Evolutionary conservation across 768 basidiomycete species (phyloP), one percentile per base, ranked within the genome.

Genomic region (Boletellus emodensis): DNA sequence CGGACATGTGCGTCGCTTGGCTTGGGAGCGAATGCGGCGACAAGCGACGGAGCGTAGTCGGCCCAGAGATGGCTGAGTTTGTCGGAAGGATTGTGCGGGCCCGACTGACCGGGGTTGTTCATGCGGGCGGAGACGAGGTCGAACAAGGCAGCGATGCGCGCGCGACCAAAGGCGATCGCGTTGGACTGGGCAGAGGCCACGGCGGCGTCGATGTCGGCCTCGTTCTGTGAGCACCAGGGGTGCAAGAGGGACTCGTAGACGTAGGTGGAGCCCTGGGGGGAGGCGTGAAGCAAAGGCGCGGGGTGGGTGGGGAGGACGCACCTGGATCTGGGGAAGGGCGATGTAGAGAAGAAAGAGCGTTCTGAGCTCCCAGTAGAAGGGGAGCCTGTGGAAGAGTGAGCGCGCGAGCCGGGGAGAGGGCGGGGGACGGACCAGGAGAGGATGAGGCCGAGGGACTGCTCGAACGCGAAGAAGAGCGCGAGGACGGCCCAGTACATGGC

Each of bases 301-400:
- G 35, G 14, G 37, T 3, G 35, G 11, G 47, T 26, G 36, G 10
- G 30, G 42, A 22, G 36, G 32, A 67, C 71, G 42, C 50, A 82
- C 86, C 76, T 85, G 77, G 1, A 77, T 84, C 69, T 86, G 84
- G 7, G 85, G 85, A 15, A 88, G 76, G 9, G 84, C 69, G 39
- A 88, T 64, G 70, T 82, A 88, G 22, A 88, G 71, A 4, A 88
- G 62, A 62, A 87, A 81, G 4, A 81, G 20, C n/a, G 82, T 85
- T 58, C 86, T 82, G 46, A 79, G 40, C 60, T 88, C 87, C 81
- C 81, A 86, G 61, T 87, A 88, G 62, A 89, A 85, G 7, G 87
- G 86, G 37, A 88, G 59, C 86, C 86, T 86, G 46, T 6, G n/a
- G 36, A 17, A 50, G 37, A 47, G 48, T 65, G 32, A 61, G 55